These are phyloP conservation scores for Stipa capillata DNA, from an alignment of 176 grass and related monocot genomes.

Conservation along the genomic window DNA sequence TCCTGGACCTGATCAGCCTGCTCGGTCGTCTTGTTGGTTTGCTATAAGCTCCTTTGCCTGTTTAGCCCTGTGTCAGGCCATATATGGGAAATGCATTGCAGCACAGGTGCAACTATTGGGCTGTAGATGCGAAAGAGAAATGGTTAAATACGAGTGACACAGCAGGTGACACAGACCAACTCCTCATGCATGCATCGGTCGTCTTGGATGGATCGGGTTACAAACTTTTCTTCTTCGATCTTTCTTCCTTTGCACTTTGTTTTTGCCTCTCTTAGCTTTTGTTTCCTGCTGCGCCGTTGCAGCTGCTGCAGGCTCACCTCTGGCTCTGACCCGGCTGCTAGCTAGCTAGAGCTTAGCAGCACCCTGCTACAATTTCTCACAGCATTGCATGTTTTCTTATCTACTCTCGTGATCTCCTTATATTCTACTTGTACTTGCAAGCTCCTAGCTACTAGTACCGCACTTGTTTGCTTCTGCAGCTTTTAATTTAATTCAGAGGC, in stretches of 20 bases:
- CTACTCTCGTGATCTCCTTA: constrained; percentile 34
- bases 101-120: constrained; percentile 14
- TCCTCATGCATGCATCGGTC: not conserved
- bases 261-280: not conserved
- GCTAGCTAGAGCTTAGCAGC: not conserved
- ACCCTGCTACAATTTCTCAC: not conserved
- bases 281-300: not conserved
- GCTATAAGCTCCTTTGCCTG: not conserved
- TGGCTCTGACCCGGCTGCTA: not conserved
- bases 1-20: not conserved
- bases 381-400: not conserved
- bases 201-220: no score
- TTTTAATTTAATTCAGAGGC: not conserved
- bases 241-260: not conserved
- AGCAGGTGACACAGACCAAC: not conserved
- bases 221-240: not conserved
- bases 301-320: not conserved
- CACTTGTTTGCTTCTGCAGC: not conserved
- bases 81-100: constrained; percentile 38
- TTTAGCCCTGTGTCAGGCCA: constrained; percentile 26
- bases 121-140: constrained; percentile 34
- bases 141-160: not conserved
- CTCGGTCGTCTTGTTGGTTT: not conserved
- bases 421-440: constrained; percentile 26
- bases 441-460: not conserved